Evolutionary conservation across 352 stramenopile species (phyloP).

Genomic region (Peronospora belbahrii): DNA sequence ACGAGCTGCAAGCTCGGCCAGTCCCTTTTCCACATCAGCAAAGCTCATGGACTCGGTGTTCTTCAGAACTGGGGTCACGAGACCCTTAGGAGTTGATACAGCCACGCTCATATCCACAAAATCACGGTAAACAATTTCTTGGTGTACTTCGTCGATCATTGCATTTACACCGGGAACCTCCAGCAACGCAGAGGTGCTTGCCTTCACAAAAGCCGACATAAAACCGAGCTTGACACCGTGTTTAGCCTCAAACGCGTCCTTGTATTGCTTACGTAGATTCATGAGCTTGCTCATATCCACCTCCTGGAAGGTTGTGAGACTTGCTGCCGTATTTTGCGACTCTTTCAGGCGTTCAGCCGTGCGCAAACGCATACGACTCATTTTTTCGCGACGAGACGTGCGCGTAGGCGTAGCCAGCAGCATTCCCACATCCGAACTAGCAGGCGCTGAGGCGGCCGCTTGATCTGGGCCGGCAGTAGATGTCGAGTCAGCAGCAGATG

Average conservation of each 20-base stretch:
- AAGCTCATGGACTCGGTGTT: constrained; percentile 98
- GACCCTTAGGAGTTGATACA: constrained; percentile 92
- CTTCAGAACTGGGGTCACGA: constrained; percentile 97
- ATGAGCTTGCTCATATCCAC: constrained; percentile 97
- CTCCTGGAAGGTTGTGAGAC: constrained; percentile 99
- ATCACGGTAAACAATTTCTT: constrained; percentile 99
- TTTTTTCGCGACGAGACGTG: constrained; percentile 89
- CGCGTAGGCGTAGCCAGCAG: constrained; percentile 46
- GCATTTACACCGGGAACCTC: constrained; percentile 96
- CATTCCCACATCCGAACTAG: constrained; percentile 13
- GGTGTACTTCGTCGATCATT: constrained; percentile 95
- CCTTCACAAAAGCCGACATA: constrained; percentile 98
- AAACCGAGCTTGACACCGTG: constrained; percentile 99
- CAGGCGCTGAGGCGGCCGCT: constrained; percentile 11
- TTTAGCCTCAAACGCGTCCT: constrained; percentile 95
- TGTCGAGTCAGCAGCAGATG: constrained; percentile 16
- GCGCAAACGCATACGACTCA: constrained; percentile 96
- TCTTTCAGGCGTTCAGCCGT: constrained; percentile 96
- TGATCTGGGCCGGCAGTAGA: constrained; percentile 5
- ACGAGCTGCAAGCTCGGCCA: constrained; percentile 88
- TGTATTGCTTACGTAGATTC: constrained; percentile 90
- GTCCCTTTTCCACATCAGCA: constrained; percentile 95
- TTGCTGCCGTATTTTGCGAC: constrained; percentile 96
- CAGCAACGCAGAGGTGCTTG: constrained; percentile 86
- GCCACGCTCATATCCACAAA: constrained; percentile 98